phyloP scores from a whole-genome alignment of 2,329 filamentous ascomycete genomes.

The Didymella pinodella region DNA sequence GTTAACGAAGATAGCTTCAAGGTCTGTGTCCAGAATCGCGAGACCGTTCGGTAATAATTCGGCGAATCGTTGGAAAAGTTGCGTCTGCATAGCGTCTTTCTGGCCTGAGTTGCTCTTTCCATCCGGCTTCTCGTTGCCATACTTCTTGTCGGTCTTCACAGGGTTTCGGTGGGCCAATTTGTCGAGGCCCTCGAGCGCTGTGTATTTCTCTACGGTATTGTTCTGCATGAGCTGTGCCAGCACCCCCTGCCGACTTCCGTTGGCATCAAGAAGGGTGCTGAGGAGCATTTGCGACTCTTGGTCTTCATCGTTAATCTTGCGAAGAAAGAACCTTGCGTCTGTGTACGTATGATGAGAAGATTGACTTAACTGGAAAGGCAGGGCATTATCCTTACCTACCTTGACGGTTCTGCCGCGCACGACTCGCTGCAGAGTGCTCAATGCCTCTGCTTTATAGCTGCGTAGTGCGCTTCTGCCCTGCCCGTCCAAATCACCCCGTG shows the following conservation, averaged over 20 bases:
- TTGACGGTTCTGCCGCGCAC: slow-evolving; percentile 49
- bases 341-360: slow-evolving; percentile 6
- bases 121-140: slow-evolving; percentile 17
- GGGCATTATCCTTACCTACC: slow-evolving; percentile 45
- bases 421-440: slow-evolving; percentile 45
- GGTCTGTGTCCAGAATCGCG: slow-evolving; percentile 56
- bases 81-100: slow-evolving; percentile 49
- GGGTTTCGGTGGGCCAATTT: slow-evolving; percentile 25
- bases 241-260: slow-evolving; percentile 43
- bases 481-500: slow-evolving; percentile 41
- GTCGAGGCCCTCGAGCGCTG: slow-evolving; percentile 38
- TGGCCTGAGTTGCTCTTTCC: slow-evolving; percentile 16
- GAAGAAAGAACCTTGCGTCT: slow-evolving; percentile 42
- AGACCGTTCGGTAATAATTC: slow-evolving; percentile 57
- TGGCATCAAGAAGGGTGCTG: slow-evolving; percentile 44
- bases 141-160: slow-evolving; percentile 20
- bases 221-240: slow-evolving; percentile 43
- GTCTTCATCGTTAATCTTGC: slow-evolving; percentile 21
- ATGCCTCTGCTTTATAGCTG: slow-evolving; percentile 45
- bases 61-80: slow-evolving; percentile 55
- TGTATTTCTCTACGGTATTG: slow-evolving; percentile 31
- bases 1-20: slow-evolving; percentile 57
- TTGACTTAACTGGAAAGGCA: slow-evolving; percentile 2
- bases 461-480: slow-evolving; percentile 48
- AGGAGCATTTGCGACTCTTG: slow-evolving; percentile 37